A percentile compares a stretch with the other conserved stretches of the same genome.
Conservation (phyloP, 352 stramenopile genomes). For the Pythium aquatile region DNA sequence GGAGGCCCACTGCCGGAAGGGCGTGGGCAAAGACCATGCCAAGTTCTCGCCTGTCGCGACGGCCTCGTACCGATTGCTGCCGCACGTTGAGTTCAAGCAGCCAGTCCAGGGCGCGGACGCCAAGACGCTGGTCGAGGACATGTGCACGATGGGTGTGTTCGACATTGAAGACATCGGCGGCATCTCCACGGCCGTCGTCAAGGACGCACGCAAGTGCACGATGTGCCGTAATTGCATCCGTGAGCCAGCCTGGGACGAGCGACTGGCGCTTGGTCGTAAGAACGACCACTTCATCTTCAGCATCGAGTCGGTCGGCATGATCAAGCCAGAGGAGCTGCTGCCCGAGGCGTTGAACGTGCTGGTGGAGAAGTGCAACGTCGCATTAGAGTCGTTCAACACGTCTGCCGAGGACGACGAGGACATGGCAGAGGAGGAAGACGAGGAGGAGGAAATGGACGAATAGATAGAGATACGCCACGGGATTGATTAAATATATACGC, state of each 20-base stretch:
- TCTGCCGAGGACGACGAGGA: conserved; percentile 51
- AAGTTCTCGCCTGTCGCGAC: conserved; percentile 97
- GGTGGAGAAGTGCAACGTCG: conserved; percentile 79
- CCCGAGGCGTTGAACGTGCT: conserved; percentile 79
- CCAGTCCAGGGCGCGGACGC: conserved; percentile 63
- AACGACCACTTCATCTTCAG: conserved; percentile 97
- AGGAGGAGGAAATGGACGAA: conserved; percentile 49
- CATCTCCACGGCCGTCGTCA: conserved; percentile 74
- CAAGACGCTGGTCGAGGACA: conserved; percentile 56
- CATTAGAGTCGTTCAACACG: conserved; percentile 77
- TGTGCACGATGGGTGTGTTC: conserved; percentile 82
- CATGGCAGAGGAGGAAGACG: conserved; percentile 41
- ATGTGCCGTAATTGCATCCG: conserved; percentile 98
- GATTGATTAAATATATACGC: conserved; percentile 24
- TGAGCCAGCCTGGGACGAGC: conserved; percentile 79
- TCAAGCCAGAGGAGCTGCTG: conserved; percentile 80
- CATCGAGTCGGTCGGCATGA: conserved; percentile 84
- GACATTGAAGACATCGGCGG: conserved; percentile 91
- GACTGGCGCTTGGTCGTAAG: conserved; percentile 89
- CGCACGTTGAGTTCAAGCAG: conserved; percentile 73
- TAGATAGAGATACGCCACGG: conserved; percentile 31
- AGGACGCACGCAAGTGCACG: conserved; percentile 88
- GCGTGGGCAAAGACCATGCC: conserved; percentile 96
- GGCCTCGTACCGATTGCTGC: conserved; percentile 93
- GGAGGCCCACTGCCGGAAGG: conserved; percentile 94